Evolutionary conservation across 176 grass and related monocot species (phyloP).

Genomic region (Cymbopogon citratus): DNA sequence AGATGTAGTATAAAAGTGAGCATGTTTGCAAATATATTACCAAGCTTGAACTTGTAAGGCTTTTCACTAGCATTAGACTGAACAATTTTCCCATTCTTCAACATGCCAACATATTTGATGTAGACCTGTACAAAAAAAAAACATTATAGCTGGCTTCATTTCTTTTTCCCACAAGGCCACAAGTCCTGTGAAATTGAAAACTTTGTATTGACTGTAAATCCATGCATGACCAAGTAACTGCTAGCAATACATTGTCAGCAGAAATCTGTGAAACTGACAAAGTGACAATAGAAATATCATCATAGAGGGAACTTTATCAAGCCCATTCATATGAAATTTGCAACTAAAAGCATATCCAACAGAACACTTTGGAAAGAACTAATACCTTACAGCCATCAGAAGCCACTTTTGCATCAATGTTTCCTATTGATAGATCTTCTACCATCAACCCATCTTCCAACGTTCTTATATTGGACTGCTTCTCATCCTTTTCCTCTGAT

Average conservation of each 20-base stretch:
- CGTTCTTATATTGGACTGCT: conserved; percentile 45
- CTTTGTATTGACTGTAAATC: not conserved
- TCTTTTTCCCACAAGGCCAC: too few relatives aligned
- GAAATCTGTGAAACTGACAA: not conserved
- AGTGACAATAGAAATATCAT: not conserved
- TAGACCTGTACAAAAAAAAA: conserved; percentile 57
- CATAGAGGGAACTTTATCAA: not conserved
- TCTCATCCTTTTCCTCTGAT: conserved; percentile 25
- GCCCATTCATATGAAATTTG: not conserved
- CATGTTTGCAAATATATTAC: conserved; percentile 27
- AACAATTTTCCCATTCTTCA: conserved; percentile 65
- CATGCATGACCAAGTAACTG: not conserved
- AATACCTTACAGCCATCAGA: conserved; percentile 64
- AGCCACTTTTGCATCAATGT: conserved; percentile 65
- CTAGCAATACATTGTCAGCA: not conserved
- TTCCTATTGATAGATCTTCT: conserved; percentile 68
- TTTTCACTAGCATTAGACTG: conserved; percentile 58
- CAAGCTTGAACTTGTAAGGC: conserved; percentile 82
- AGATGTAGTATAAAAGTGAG: not conserved
- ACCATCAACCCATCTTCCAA: conserved; percentile 67
- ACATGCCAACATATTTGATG: conserved; percentile 78
- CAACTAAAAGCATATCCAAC: conserved; percentile 12
- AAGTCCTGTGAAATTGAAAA: not conserved
- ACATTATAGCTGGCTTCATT: not conserved
- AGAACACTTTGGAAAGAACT: not conserved